These are phyloP conservation scores for Diaporthe aspalathi DNA, from an alignment of 2,329 filamentous ascomycete genomes.

Conservation along the genomic window DNA sequence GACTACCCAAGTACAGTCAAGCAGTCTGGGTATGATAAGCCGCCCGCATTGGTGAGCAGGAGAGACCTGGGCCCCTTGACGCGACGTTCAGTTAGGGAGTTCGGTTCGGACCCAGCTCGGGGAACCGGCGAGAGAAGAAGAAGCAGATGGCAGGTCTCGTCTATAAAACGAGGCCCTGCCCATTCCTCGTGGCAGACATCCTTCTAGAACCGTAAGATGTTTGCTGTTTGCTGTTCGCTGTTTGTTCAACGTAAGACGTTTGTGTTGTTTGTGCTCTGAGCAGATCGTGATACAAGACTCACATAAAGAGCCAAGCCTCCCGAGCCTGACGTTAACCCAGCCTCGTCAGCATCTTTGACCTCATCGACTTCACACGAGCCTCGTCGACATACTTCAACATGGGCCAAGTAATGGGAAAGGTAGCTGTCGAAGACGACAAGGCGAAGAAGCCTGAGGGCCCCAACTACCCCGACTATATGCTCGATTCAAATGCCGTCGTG, in stretches of 20 bases:
- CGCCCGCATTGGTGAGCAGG: slow-evolving; percentile 8
- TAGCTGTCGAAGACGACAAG: slow-evolving; percentile 29
- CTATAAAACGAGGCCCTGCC: slow-evolving; percentile 32
- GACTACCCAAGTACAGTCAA: slow-evolving; percentile 23
- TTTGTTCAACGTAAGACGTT: too few relatives aligned
- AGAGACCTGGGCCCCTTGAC: not conserved
- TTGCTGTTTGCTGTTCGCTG: too few relatives aligned
- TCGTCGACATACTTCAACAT: slow-evolving; percentile 23
- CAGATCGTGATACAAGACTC: slow-evolving; percentile 16
- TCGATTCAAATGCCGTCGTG: slow-evolving; percentile 68
- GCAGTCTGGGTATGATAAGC: slow-evolving; percentile 23
- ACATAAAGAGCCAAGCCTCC: not conserved
- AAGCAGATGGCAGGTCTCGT: slow-evolving; percentile 2
- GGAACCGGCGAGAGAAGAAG: slow-evolving; percentile 7
- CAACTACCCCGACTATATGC: slow-evolving; percentile 65
- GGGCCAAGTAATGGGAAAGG: slow-evolving; percentile 23
- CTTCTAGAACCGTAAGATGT: slow-evolving; percentile 24
- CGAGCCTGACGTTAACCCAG: not conserved
- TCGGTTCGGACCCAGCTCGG: slow-evolving; percentile 15
- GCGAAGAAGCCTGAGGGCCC: slow-evolving; percentile 13
- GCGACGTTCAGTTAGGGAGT: slow-evolving; percentile 24
- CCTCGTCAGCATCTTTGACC: not conserved
- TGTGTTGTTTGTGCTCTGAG: slow-evolving; percentile 6
- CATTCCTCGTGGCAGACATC: slow-evolving; percentile 11
- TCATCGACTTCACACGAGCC: slow-evolving; percentile 7